Conservation (phyloP, 257 asterid species). For the Solanum dulcamara region DNA sequence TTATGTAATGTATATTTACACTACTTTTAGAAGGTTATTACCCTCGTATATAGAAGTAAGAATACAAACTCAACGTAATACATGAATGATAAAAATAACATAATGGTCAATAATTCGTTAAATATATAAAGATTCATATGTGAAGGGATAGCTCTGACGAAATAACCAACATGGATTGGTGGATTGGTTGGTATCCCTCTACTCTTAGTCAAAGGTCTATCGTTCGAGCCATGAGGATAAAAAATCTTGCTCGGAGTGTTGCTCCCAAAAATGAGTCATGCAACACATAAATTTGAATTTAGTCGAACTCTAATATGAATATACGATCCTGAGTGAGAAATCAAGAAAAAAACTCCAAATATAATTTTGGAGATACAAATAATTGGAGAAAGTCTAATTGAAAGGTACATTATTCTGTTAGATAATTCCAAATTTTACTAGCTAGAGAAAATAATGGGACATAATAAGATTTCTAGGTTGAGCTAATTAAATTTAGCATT, state of each 20-base stretch:
- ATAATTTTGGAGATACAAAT: not conserved
- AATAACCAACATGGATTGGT: not conserved
- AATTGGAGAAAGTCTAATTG: not conserved
- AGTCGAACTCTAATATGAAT: not conserved
- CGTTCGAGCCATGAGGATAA: not conserved
- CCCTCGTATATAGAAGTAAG: not conserved
- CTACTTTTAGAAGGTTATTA: not conserved
- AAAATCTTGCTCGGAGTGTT: not conserved
- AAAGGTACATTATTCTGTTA: not conserved
- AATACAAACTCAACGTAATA: not conserved
- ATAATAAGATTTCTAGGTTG: not conserved
- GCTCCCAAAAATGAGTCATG: not conserved
- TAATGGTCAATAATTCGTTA: not conserved
- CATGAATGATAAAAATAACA: not conserved
- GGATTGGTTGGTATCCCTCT: not conserved
- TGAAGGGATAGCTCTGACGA: not conserved
- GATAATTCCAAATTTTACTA: not conserved
- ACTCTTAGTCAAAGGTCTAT: not conserved
- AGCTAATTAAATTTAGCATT: not conserved
- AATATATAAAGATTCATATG: not conserved
- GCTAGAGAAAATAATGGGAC: not conserved
- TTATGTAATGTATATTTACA: not conserved
- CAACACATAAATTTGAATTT: not conserved
- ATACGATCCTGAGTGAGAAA: no score
- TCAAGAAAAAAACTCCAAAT: not conserved